Evolutionary conservation across 2,329 filamentous ascomycete genomes (phyloP).

Genomic region (Diaporthe citri): DNA sequence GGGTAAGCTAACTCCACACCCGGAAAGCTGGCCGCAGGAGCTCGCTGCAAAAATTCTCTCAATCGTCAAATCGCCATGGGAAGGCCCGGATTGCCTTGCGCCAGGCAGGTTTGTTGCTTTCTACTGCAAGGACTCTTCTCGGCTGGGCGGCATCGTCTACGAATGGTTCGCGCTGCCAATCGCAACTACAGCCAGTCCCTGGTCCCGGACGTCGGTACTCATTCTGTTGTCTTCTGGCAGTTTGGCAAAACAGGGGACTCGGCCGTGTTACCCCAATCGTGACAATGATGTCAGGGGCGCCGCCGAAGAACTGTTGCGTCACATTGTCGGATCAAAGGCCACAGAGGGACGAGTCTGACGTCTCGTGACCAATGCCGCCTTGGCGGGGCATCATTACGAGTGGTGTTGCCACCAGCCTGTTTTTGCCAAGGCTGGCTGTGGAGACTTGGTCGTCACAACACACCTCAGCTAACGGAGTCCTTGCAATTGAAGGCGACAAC

Average conservation of each 20-base stretch:
- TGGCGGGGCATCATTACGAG: neutral
- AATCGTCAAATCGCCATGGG: neutral
- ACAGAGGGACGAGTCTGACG: neutral
- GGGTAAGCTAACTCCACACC: conserved; percentile 27
- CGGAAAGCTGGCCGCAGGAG: neutral
- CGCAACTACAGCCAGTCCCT: neutral
- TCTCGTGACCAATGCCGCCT: neutral
- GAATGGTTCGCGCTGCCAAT: neutral
- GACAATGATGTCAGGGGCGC: conserved; percentile 11
- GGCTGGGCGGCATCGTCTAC: neutral
- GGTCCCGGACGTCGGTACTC: neutral
- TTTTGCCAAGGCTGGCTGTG: conserved; percentile 22
- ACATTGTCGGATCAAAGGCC: conserved; percentile 6
- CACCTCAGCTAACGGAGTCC: neutral
- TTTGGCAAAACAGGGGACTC: neutral
- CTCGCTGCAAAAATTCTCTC: neutral
- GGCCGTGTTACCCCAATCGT: neutral
- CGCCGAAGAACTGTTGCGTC: conserved; percentile 1
- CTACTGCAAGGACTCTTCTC: neutral
- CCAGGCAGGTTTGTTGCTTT: neutral
- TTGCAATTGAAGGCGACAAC: conserved; percentile 5
- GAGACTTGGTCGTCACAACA: neutral
- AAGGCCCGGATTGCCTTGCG: neutral
- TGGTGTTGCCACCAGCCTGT: conserved; percentile 3
- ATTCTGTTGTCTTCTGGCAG: neutral